Conservation (phyloP, 2,329 filamentous ascomycete species). For the Ascochyta koolunga region DNA sequence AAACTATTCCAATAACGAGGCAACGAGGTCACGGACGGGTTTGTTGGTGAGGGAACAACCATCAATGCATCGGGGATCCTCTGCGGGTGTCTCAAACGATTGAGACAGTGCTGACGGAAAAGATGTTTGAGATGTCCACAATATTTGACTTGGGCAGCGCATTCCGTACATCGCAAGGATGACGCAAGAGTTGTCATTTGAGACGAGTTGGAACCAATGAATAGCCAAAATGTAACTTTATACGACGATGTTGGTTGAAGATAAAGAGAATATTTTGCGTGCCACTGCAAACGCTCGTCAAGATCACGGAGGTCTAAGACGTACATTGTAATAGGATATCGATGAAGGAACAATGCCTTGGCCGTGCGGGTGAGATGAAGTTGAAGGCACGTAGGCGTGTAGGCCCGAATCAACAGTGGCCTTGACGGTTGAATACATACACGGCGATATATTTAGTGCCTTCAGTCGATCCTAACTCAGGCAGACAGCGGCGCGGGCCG, state of each 20-base stretch:
- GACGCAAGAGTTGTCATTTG: not conserved
- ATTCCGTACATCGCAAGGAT: not conserved
- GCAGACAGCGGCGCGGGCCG: conserved; percentile 28
- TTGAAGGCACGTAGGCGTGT: conserved; percentile 5
- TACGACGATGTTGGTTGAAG: not conserved
- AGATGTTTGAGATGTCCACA: not conserved
- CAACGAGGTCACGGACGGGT: conserved; percentile 8
- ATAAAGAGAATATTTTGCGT: not conserved
- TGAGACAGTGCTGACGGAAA: not conserved
- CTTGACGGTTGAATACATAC: not conserved
- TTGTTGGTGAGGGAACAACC: conserved; percentile 19
- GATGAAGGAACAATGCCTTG: not conserved
- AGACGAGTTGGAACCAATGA: not conserved
- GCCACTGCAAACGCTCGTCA: not conserved
- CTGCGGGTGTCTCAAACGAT: conserved; percentile 15
- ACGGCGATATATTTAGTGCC: not conserved
- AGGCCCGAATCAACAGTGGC: conserved; percentile 3
- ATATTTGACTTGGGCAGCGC: not conserved
- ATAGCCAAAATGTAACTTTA: not conserved
- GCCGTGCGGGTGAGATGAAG: conserved; percentile 5
- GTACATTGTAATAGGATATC: not conserved
- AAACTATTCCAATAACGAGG: conserved; percentile 26
- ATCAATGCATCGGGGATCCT: conserved; percentile 19
- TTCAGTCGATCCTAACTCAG: not conserved
- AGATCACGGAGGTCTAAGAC: not conserved